phyloP scores from a whole-genome alignment of 768 basidiomycete species.

The Agrocybe pediades region DNA sequence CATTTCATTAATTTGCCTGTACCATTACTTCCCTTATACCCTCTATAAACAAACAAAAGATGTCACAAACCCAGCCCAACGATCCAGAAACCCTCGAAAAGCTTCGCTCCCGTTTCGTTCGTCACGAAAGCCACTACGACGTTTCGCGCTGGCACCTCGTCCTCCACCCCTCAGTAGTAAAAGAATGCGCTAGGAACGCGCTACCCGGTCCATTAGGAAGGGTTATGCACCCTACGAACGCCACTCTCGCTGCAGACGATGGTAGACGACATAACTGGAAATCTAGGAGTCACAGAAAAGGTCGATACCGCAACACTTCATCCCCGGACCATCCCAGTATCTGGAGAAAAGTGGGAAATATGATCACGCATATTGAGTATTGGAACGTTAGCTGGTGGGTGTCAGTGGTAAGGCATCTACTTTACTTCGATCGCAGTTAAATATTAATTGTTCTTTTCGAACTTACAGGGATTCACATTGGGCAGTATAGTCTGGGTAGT shows the following conservation, averaged over 20 bases:
- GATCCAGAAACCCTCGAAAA: slow-evolving; percentile 6
- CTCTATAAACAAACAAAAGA: no score
- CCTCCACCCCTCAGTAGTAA: slow-evolving; percentile 29
- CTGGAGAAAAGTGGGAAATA: slow-evolving; percentile 21
- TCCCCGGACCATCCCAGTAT: slow-evolving; percentile 4
- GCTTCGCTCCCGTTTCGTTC: slow-evolving; percentile 6
- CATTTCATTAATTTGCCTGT: no score
- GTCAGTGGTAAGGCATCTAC: slow-evolving; percentile 29
- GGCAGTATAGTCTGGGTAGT: slow-evolving; percentile 54
- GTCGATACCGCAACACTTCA: slow-evolving; percentile 4
- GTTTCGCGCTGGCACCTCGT: slow-evolving; percentile 29
- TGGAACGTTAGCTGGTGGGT: slow-evolving; percentile 50
- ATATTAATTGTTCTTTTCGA: not conserved
- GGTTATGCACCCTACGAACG: slow-evolving; percentile 40
- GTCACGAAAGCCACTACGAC: slow-evolving; percentile 14
- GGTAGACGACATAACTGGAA: slow-evolving; percentile 2
- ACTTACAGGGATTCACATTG: slow-evolving; percentile 34
- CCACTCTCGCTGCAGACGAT: slow-evolving; percentile 19
- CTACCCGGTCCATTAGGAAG: slow-evolving; percentile 23
- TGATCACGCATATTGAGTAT: slow-evolving; percentile 39
- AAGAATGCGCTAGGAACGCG: slow-evolving; percentile 26
- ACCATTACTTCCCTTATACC: no score
- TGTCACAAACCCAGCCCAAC: not conserved
- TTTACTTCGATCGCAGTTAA: not conserved
- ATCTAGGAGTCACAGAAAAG: slow-evolving; percentile 9